phyloP scores from a whole-genome alignment of 768 basidiomycete genomes.

The Chalciporus pseudorubinellus region DNA sequence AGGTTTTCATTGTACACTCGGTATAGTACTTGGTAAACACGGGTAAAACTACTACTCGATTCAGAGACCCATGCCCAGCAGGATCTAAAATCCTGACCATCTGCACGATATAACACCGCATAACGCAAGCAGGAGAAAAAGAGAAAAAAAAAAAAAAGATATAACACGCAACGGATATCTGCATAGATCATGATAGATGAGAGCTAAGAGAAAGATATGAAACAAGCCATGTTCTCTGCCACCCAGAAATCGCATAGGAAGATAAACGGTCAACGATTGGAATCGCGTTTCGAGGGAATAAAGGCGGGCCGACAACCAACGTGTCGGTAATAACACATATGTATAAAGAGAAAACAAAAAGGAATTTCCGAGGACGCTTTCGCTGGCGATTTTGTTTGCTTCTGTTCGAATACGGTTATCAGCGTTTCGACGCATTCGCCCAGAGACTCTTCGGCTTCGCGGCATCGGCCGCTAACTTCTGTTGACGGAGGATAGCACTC shows the following conservation, averaged over 20 bases:
- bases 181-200: constrained; percentile 16
- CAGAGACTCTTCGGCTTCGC: constrained; percentile 33
- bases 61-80: constrained; percentile 18
- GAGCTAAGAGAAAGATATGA: constrained; percentile 2
- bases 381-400: neutral
- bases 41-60: neutral
- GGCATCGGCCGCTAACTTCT: constrained; percentile 51
- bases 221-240: constrained; percentile 3
- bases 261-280: constrained; percentile 15
- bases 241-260: constrained; percentile 19
- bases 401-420: neutral
- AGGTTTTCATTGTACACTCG: neutral
- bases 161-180: constrained; percentile 7
- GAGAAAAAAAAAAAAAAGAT: constrained; percentile 1
- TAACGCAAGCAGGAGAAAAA: constrained; percentile 4
- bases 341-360: neutral
- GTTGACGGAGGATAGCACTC: constrained; percentile 67
- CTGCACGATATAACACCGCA: constrained; percentile 7
- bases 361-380: neutral
- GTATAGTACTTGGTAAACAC: constrained; percentile 1
- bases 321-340: constrained; percentile 22
- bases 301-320: constrained; percentile 5
- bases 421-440: constrained; percentile 31
- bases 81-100: constrained; percentile 1
- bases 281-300: constrained; percentile 15